These are phyloP conservation scores for Leucaena leucocephala DNA, from an alignment of 306 rosid genomes.

Conservation along the genomic window DNA sequence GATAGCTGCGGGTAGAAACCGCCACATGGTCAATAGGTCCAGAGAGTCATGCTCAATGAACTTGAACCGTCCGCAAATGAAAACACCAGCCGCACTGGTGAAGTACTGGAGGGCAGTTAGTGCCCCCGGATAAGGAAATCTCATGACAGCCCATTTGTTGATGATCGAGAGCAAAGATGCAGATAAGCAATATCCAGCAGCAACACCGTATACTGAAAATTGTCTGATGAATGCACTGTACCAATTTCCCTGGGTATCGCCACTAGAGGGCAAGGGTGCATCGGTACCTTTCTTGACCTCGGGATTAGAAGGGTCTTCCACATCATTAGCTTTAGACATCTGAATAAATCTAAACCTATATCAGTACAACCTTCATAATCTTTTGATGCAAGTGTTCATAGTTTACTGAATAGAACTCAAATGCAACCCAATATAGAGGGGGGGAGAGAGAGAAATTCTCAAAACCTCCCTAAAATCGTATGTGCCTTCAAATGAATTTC, in stretches of 20 bases:
- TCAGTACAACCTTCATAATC: slow-evolving; percentile 6
- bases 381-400: slow-evolving; percentile 5
- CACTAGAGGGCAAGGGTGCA: slow-evolving; percentile 33
- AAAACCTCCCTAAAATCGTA: background rate
- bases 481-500: background rate
- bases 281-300: slow-evolving; percentile 40
- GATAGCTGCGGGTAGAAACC: slow-evolving; percentile 76
- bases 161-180: slow-evolving; percentile 85
- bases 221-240: slow-evolving; percentile 44
- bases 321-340: slow-evolving; percentile 53
- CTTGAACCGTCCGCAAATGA: slow-evolving; percentile 59
- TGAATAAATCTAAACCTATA: slow-evolving; percentile 28
- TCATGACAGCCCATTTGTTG: slow-evolving; percentile 90
- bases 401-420: background rate
- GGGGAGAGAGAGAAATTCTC: background rate
- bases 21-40: slow-evolving; percentile 74
- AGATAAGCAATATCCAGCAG: slow-evolving; percentile 82
- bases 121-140: slow-evolving; percentile 91
- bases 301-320: slow-evolving; percentile 48
- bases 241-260: slow-evolving; percentile 49
- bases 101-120: slow-evolving; percentile 84
- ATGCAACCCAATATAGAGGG: background rate
- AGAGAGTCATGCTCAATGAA: slow-evolving; percentile 63
- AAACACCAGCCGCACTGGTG: slow-evolving; percentile 80
- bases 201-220: slow-evolving; percentile 69